These are phyloP conservation scores for Ensete ventricosum DNA, from an alignment of 176 grass and related monocot genomes.

Conservation along the genomic window DNA sequence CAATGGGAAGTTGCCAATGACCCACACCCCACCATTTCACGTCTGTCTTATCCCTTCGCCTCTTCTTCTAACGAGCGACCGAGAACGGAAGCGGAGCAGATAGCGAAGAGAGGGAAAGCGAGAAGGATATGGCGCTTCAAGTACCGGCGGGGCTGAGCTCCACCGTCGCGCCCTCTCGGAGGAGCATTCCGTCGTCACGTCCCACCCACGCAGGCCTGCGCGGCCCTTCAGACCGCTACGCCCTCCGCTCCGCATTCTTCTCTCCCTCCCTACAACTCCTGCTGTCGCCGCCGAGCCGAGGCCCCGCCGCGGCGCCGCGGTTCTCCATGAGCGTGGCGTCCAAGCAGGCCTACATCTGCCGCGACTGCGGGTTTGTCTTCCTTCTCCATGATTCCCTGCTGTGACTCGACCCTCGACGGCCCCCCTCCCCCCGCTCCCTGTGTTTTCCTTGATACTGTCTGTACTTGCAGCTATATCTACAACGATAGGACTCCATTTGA, in stretches of 20 bases:
- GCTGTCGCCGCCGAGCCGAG: slow-evolving; percentile 13
- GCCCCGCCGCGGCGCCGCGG: slow-evolving; percentile 21
- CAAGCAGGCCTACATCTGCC: slow-evolving; percentile 88
- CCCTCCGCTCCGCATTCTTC: slow-evolving; percentile 38
- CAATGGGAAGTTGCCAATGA: no score
- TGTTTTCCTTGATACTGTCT: not conserved
- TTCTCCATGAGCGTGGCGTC: slow-evolving; percentile 60
- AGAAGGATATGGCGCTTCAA: slow-evolving; percentile 41
- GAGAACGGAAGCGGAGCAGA: not conserved
- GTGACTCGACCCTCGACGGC: no score
- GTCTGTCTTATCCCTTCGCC: not conserved
- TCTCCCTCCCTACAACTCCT: slow-evolving; percentile 30
- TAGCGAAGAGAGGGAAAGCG: not conserved
- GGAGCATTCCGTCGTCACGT: slow-evolving; percentile 1
- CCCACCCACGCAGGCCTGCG: not conserved
- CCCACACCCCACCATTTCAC: not conserved
- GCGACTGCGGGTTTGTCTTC: slow-evolving; percentile 66
- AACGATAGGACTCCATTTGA: slow-evolving; percentile 91
- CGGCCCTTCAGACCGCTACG: slow-evolving; percentile 14
- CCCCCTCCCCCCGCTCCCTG: no score
- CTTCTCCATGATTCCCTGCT: not conserved
- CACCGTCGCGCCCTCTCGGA: slow-evolving; percentile 13
- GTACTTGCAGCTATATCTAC: slow-evolving; percentile 70
- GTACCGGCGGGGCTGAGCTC: slow-evolving; percentile 9
- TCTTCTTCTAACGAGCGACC: not conserved